Conservation (phyloP, 768 basidiomycete genomes). For the Russula dissimulans region DNA sequence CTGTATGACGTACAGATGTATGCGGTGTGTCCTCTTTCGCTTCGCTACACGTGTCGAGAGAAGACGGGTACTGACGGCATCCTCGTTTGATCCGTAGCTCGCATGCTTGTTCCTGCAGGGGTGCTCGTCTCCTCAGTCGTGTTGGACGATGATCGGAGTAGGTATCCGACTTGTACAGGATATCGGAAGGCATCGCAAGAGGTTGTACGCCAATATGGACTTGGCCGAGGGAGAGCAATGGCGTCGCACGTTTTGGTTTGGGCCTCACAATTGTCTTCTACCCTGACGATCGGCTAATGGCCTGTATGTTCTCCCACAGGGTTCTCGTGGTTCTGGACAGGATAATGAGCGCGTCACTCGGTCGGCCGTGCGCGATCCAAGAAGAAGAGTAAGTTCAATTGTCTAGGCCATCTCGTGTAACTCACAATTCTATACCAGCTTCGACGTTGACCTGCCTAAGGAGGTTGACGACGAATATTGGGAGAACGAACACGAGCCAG, state of each 20-base stretch:
- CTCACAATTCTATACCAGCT: slow-evolving; percentile 19
- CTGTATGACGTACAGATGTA: slow-evolving; percentile 67
- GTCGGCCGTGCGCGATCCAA: slow-evolving; percentile 62
- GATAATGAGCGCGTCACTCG: slow-evolving; percentile 39
- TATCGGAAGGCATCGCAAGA: slow-evolving; percentile 59
- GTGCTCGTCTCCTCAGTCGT: slow-evolving; percentile 39
- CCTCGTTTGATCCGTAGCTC: slow-evolving; percentile 24
- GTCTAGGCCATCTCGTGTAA: not conserved
- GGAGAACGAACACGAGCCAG: slow-evolving; percentile 14
- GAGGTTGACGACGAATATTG: slow-evolving; percentile 21
- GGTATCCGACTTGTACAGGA: slow-evolving; percentile 70
- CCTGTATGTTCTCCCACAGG: slow-evolving; percentile 26
- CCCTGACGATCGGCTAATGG: not conserved
- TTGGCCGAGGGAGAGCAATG: slow-evolving; percentile 60
- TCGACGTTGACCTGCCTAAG: slow-evolving; percentile 19
- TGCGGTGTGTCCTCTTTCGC: slow-evolving; percentile 35
- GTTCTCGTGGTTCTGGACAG: slow-evolving; percentile 42
- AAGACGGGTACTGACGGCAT: slow-evolving; percentile 19
- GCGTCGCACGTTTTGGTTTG: slow-evolving; percentile 59
- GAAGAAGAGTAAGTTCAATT: slow-evolving; percentile 56
- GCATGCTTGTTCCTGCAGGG: slow-evolving; percentile 34
- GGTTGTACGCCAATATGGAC: slow-evolving; percentile 31
- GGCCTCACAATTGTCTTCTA: not conserved
- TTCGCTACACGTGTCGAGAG: slow-evolving; percentile 22
- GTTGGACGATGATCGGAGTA: slow-evolving; percentile 50